A percentile compares a stretch with the other conserved stretches of the same genome.
phyloP scores from a whole-genome alignment of 768 basidiomycete genomes.

The Asterophora parasitica region DNA sequence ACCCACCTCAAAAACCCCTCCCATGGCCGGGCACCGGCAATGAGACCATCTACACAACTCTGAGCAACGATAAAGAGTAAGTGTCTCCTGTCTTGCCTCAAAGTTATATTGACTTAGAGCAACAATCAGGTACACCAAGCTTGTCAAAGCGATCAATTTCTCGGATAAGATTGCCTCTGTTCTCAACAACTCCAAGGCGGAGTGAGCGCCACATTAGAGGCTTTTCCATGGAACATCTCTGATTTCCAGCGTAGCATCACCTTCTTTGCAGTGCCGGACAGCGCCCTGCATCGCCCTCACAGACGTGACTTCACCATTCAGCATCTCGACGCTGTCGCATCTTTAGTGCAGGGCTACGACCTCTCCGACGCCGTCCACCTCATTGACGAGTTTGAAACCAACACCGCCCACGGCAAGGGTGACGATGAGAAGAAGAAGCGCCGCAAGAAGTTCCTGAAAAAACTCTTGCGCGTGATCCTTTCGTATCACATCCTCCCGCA shows the following conservation, averaged over 20 bases:
- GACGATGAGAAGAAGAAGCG: conserved; percentile 40
- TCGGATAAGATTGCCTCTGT: conserved; percentile 17
- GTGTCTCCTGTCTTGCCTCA: not conserved
- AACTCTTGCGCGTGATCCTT: conserved; percentile 48
- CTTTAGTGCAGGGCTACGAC: conserved; percentile 10
- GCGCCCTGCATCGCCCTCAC: conserved; percentile 29
- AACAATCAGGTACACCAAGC: conserved; percentile 18
- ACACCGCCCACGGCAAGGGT: conserved; percentile 32
- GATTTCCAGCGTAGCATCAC: conserved; percentile 34
- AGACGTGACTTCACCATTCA: conserved; percentile 9
- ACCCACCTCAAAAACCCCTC: not conserved
- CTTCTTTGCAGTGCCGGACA: conserved; percentile 49
- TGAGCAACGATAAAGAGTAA: conserved; percentile 10
- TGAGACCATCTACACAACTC: conserved; percentile 10
- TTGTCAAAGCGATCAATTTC: conserved; percentile 22
- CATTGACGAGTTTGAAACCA: conserved; percentile 28
- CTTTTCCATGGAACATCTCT: not conserved
- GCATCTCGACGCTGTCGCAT: not conserved
- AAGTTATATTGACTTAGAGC: too few relatives aligned
- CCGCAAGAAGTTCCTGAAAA: conserved; percentile 51
- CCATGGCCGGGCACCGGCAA: conserved; percentile 4
- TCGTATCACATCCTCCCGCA: conserved; percentile 53
- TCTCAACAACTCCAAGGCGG: conserved; percentile 15
- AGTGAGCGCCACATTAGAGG: conserved; percentile 4
- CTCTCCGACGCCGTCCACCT: conserved; percentile 23